These are phyloP conservation scores for Penicillium sp. DNA, from an alignment of 2,329 filamentous ascomycete genomes.

Conservation along the genomic window DNA sequence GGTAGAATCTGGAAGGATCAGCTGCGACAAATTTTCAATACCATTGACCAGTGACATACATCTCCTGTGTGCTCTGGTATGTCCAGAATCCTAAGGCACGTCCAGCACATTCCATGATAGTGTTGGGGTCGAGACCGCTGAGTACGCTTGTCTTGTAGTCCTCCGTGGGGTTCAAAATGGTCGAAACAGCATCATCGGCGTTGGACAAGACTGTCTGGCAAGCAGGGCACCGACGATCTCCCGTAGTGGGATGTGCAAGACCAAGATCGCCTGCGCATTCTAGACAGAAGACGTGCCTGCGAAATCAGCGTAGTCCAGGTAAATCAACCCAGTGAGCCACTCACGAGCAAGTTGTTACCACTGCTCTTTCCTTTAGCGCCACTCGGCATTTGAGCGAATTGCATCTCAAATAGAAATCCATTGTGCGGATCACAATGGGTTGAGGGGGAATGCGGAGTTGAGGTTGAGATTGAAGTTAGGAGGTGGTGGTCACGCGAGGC, in stretches of 20 bases:
- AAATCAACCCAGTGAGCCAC: slow-evolving; percentile 23
- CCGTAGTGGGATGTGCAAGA: slow-evolving; percentile 60
- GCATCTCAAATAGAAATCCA: slow-evolving; percentile 78
- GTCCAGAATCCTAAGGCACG: slow-evolving; percentile 82
- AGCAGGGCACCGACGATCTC: slow-evolving; percentile 70
- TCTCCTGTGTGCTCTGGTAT: slow-evolving; percentile 83
- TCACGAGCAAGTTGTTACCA: slow-evolving; percentile 89
- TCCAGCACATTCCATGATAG: slow-evolving; percentile 85
- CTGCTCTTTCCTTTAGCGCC: slow-evolving; percentile 69
- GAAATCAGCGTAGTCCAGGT: neutral
- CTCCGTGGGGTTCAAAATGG: slow-evolving; percentile 76
- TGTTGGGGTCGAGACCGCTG: slow-evolving; percentile 77
- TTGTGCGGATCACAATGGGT: slow-evolving; percentile 41
- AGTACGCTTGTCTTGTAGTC: slow-evolving; percentile 89
- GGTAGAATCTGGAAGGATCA: slow-evolving; percentile 65
- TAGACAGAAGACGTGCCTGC: slow-evolving; percentile 82
- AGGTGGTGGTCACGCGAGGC: slow-evolving; percentile 15
- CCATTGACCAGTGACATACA: slow-evolving; percentile 55
- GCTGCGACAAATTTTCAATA: neutral
- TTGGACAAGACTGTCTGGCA: slow-evolving; percentile 71
- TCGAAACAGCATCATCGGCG: slow-evolving; percentile 74
- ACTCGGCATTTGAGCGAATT: slow-evolving; percentile 78
- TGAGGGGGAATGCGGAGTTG: slow-evolving; percentile 2
- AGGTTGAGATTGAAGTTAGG: slow-evolving; percentile 6
- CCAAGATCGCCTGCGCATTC: slow-evolving; percentile 70